A percentile compares a stretch with the other conserved stretches of the same genome.
Evolutionary conservation across 2,329 filamentous ascomycete species (phyloP).

Genomic region (Aspergillus ochraceus): DNA sequence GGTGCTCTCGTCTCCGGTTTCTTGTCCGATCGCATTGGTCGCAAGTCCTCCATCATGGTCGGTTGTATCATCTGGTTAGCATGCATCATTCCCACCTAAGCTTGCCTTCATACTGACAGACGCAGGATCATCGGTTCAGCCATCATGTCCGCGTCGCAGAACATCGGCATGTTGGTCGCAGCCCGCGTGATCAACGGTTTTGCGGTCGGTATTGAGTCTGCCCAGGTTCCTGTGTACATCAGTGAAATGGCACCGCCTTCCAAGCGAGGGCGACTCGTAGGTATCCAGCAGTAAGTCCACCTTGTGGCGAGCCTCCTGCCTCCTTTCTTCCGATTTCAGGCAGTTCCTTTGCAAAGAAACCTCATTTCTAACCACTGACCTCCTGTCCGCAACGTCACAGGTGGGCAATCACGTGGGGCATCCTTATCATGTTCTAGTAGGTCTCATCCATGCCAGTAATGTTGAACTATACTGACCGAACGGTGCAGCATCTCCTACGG

Average conservation of each 20-base stretch:
- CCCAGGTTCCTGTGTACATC: slow-evolving; percentile 70
- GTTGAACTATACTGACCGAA: background rate
- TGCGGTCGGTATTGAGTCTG: slow-evolving; percentile 71
- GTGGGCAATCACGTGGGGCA: slow-evolving; percentile 72
- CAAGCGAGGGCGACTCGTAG: slow-evolving; percentile 64
- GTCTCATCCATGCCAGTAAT: background rate
- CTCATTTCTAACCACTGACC: background rate
- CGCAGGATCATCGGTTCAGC: slow-evolving; percentile 52
- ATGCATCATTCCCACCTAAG: slow-evolving; percentile 45
- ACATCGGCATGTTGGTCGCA: slow-evolving; percentile 67
- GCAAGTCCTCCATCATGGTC: slow-evolving; percentile 53
- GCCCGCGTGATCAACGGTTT: slow-evolving; percentile 71
- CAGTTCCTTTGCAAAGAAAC: background rate
- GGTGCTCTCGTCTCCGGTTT: slow-evolving; percentile 58
- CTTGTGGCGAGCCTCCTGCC: background rate
- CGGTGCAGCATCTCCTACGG: slow-evolving; percentile 54
- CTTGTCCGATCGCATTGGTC: slow-evolving; percentile 56
- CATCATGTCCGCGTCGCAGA: slow-evolving; percentile 61
- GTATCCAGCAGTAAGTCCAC: slow-evolving; percentile 59
- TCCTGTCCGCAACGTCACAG: background rate
- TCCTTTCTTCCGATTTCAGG: background rate
- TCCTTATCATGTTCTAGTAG: slow-evolving; percentile 67
- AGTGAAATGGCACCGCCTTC: slow-evolving; percentile 62
- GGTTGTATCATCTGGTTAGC: slow-evolving; percentile 50
- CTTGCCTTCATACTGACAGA: slow-evolving; percentile 34